A percentile compares a stretch with the other conserved stretches of the same genome.
Conservation (phyloP, 2,329 filamentous ascomycete species). For the Penicillium sp. region DNA sequence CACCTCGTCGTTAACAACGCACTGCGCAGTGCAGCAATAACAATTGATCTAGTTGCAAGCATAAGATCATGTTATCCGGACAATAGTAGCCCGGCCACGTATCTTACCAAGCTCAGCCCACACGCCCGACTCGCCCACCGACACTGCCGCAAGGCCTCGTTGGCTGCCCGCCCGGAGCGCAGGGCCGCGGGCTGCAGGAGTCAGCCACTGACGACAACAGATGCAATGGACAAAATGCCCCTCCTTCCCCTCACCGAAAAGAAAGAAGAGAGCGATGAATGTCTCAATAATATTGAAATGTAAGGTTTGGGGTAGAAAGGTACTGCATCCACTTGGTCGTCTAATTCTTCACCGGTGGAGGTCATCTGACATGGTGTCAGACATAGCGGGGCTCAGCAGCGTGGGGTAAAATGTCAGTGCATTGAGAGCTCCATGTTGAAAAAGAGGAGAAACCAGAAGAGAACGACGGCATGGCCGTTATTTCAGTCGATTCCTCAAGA, state of each 20-base stretch:
- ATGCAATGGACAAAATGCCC: not conserved
- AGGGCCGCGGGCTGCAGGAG: slow-evolving; percentile 1
- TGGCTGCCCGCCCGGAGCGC: not conserved
- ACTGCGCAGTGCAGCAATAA: not conserved
- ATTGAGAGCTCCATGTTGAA: not conserved
- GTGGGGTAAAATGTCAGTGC: not conserved
- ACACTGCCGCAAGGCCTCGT: not conserved
- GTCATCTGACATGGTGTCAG: not conserved
- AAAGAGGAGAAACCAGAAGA: not conserved
- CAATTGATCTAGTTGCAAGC: not conserved
- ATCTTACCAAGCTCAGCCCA: not conserved
- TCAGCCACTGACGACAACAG: slow-evolving; percentile 12
- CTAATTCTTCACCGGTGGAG: not conserved
- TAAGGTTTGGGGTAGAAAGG: not conserved
- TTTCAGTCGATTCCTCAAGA: not conserved
- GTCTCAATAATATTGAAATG: not conserved
- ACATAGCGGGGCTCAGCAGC: not conserved
- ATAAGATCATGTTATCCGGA: not conserved
- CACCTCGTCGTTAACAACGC: too few species aligned
- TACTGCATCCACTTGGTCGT: not conserved
- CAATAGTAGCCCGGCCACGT: too few species aligned
- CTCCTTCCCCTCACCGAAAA: not conserved
- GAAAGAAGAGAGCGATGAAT: too few species aligned
- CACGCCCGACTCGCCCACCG: not conserved
- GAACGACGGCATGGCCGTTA: not conserved